Base-by-base conservation (phyloP, 306 rosid genomes). In the Pyrus bretschneideri region DNA sequence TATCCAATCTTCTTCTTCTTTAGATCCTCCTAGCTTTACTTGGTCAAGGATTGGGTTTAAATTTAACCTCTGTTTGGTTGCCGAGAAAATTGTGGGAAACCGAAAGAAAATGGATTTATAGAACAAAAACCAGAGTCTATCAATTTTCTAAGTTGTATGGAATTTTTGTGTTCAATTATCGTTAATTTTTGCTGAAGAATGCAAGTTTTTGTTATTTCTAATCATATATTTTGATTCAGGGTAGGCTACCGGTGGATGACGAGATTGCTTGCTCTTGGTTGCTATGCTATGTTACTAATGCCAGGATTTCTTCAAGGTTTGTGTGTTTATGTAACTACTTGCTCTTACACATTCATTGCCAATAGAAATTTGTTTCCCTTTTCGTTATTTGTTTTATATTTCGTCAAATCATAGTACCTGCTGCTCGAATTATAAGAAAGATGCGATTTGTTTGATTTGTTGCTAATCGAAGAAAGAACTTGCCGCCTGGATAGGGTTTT, bases 221-320 rank as follows among this genome's bases (percentile, higher is more conserved):
- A 81, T 76, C 77, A 59, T 74, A 75, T 81, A 74, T 85, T 77
- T 82, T 78, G 19, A 10, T 86, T 81, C 96, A 96, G 99, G 97
- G 69, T 96, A 87, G 99, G 99, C 79, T 96, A 88, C 82, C 93
- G 88, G 63, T 96, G 99, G 99, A 90, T 96, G 19, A 79, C 81
- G 2, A 77, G 72, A 76, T 78, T 87, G 19, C 84, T 89, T 84
- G 96, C 93, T 58, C 99, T 91, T 67, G 89, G 64, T 77, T 85
- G 83, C 67, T 96, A 91, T 74, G 96, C 97, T 55, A 66, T 92
- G 86, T 85, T 96, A 72, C 99, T 96, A 31, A 77, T 91, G 96
- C 99, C 98, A 0, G 98, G 99, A 19, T 96, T 96, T 85, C 88
- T 92, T 71, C 97, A 87, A 89, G 98, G 97, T 92, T 72, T 46